phyloP scores from a whole-genome alignment of 1,139 yeast species.

The Pichia sp. region DNA sequence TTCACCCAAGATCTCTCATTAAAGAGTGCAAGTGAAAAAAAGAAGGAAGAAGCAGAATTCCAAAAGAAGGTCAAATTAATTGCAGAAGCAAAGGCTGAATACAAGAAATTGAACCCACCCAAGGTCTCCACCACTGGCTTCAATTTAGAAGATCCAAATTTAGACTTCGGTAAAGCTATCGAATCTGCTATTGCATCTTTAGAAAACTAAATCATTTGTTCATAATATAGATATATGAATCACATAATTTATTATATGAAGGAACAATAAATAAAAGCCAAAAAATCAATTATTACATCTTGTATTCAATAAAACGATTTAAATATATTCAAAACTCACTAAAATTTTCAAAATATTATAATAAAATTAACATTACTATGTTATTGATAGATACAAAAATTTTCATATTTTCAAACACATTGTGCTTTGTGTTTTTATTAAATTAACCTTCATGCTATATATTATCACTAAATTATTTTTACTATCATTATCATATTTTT shows the following conservation, averaged over 20 bases:
- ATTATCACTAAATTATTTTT: neutral
- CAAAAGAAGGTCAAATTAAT: constrained; percentile 70
- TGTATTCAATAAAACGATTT: neutral
- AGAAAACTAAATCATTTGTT: constrained; percentile 1
- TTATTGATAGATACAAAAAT: neutral
- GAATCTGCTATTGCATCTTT: constrained; percentile 41
- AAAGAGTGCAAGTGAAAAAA: constrained; percentile 52
- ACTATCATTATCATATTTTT: neutral
- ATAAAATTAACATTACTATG: neutral
- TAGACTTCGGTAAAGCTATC: constrained; percentile 63
- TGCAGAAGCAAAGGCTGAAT: constrained; percentile 83
- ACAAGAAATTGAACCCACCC: constrained; percentile 56
- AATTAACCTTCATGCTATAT: neutral
- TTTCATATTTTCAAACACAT: neutral
- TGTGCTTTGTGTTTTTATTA: neutral
- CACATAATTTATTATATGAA: neutral
- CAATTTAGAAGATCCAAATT: constrained; percentile 85
- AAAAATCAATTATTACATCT: neutral
- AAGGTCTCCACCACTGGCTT: constrained; percentile 39
- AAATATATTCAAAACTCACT: neutral
- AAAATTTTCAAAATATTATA: neutral
- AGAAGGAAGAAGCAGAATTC: constrained; percentile 54
- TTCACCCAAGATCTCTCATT: constrained; percentile 75
- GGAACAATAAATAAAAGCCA: neutral
- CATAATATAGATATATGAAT: neutral